A percentile compares a stretch with the other conserved stretches of the same genome.
Conservation (phyloP, 345 rosid genomes). For the Mercurialis annua region DNA sequence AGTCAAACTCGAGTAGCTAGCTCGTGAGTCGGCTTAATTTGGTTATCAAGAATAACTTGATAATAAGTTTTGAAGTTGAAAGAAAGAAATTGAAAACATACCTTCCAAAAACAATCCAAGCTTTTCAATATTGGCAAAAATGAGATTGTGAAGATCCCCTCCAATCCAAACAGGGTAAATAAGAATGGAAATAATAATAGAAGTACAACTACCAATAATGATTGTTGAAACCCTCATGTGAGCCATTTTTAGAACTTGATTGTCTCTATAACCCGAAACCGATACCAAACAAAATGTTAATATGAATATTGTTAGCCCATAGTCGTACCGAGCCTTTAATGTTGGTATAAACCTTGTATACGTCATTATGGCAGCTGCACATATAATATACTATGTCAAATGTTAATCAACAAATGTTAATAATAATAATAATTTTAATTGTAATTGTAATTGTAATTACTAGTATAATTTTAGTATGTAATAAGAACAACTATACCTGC, state of each 20-base stretch:
- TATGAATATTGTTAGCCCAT: slow-evolving; percentile 67
- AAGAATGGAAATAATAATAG: slow-evolving; percentile 19
- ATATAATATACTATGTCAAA: no score
- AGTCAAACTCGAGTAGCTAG: no score
- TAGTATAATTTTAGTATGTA: no score
- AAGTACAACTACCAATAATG: slow-evolving; percentile 51
- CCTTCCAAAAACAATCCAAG: slow-evolving; percentile 36
- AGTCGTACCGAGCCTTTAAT: slow-evolving; percentile 81
- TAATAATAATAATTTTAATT: no score
- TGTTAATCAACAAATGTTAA: no score
- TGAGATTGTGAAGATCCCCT: slow-evolving; percentile 35
- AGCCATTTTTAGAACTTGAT: slow-evolving; percentile 46
- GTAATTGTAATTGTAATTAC: no score
- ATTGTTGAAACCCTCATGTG: slow-evolving; percentile 61
- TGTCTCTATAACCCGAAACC: slow-evolving; percentile 60
- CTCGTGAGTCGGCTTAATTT: no score
- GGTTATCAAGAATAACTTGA: no score
- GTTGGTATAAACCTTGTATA: slow-evolving; percentile 68
- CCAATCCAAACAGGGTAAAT: slow-evolving; percentile 47
- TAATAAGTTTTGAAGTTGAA: no score
- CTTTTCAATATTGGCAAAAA: slow-evolving; percentile 30
- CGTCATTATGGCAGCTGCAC: slow-evolving; percentile 56
- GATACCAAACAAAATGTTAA: slow-evolving; percentile 71
- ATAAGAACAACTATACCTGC: no score
- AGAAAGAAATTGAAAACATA: no score